Conservation (phyloP, 192 early-diverging fungal species). For the Coemansia sp. region DNA sequence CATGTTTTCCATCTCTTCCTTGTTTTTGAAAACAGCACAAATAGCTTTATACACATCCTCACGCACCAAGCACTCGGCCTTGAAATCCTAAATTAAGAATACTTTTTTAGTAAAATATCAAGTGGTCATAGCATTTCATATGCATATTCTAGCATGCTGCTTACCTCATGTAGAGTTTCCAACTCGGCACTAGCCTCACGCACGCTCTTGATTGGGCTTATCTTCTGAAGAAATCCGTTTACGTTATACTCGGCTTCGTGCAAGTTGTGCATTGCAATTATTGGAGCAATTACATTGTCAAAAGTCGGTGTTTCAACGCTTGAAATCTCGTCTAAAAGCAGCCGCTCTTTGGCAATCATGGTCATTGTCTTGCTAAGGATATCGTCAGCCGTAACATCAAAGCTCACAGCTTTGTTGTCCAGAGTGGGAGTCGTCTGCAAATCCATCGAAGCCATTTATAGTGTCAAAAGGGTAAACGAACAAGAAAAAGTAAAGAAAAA, state of each 20-base stretch:
- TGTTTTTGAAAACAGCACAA: constrained; percentile 34
- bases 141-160: neutral
- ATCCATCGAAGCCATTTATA: neutral
- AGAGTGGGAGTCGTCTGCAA: neutral
- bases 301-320: constrained; percentile 15
- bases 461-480: neutral
- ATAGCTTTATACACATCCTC: constrained; percentile 59
- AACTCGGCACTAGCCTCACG: constrained; percentile 62
- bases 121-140: neutral
- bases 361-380: neutral
- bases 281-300: constrained; percentile 9
- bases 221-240: constrained; percentile 12
- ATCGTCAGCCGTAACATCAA: neutral
- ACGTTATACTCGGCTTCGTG: neutral
- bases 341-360: neutral
- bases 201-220: constrained; percentile 50
- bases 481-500: neutral
- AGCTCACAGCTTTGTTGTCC: neutral
- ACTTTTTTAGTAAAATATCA: neutral
- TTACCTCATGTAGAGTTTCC: constrained; percentile 38
- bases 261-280: constrained; percentile 4
- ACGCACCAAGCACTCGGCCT: constrained; percentile 56
- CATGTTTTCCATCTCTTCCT: constrained; percentile 31
- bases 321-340: neutral
- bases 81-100: constrained; percentile 31